Percentiles rank a stretch among this genome's conserved stretches.
These are phyloP conservation scores for Xylaria flabelliformis DNA, from an alignment of 495 filamentous ascomycete species.

Conservation along the genomic window DNA sequence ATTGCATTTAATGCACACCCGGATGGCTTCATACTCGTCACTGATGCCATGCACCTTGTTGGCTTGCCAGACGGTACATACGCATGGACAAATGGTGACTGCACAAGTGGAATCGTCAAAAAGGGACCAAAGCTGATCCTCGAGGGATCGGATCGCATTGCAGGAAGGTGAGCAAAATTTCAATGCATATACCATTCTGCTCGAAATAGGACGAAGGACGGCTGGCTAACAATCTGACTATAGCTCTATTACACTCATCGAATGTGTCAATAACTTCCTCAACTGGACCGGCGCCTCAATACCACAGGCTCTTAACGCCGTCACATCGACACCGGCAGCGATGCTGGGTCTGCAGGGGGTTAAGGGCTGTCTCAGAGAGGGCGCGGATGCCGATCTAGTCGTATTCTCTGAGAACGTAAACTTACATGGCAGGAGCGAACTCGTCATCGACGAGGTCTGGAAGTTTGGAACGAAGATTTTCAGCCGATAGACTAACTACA, in stretches of 20 bases:
- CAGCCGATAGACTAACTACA: constrained; percentile 14
- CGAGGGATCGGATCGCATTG: constrained; percentile 74
- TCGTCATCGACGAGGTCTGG: constrained; percentile 77
- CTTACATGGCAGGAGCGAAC: constrained; percentile 49
- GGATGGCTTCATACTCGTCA: constrained; percentile 68
- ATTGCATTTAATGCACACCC: constrained; percentile 69
- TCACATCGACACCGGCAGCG: constrained; percentile 73
- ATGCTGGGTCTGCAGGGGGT: constrained; percentile 71
- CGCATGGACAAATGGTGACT: constrained; percentile 78
- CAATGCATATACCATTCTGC: not conserved
- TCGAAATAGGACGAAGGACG: not conserved
- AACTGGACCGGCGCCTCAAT: constrained; percentile 70
- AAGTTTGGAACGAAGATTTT: constrained; percentile 67
- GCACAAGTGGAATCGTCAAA: constrained; percentile 64
- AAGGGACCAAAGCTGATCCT: constrained; percentile 69
- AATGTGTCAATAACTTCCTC: constrained; percentile 82
- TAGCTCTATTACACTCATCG: constrained; percentile 72
- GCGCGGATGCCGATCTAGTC: constrained; percentile 81
- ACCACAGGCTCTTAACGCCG: constrained; percentile 69
- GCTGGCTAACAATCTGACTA: constrained; percentile 29
- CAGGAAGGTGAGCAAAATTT: constrained; percentile 58
- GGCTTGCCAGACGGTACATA: constrained; percentile 80
- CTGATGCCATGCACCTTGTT: constrained; percentile 69
- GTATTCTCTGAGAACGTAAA: constrained; percentile 65
- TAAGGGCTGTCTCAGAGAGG: constrained; percentile 71